Conservation (phyloP, 2,329 filamentous ascomycete genomes). For the Uncinocarpus reesii region DNA sequence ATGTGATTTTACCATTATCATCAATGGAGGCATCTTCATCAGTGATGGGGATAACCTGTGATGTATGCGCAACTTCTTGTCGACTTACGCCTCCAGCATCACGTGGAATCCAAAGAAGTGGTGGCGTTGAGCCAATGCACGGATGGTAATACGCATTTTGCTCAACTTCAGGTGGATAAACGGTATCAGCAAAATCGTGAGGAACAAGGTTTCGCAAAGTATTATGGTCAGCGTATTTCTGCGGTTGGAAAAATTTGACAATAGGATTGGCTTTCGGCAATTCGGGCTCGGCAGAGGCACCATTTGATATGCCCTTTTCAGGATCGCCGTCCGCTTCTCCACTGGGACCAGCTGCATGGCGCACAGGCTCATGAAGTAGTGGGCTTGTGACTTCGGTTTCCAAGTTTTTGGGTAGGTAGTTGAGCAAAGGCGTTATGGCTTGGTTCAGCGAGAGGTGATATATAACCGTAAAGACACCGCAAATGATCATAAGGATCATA, state of each 20-base stretch:
- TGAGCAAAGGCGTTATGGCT: slow-evolving; percentile 65
- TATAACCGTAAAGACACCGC: slow-evolving; percentile 63
- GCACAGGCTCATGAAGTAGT: slow-evolving; percentile 14
- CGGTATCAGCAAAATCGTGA: slow-evolving; percentile 42
- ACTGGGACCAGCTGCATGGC: slow-evolving; percentile 24
- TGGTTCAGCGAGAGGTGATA: slow-evolving; percentile 62
- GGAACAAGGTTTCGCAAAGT: slow-evolving; percentile 61
- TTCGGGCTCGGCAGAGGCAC: slow-evolving; percentile 21
- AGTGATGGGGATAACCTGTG: slow-evolving; percentile 63
- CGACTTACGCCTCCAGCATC: slow-evolving; percentile 63
- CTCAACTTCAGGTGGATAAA: slow-evolving; percentile 53
- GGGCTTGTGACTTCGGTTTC: slow-evolving; percentile 46
- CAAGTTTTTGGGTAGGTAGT: slow-evolving; percentile 68
- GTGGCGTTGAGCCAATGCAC: slow-evolving; percentile 50
- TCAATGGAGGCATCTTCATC: slow-evolving; percentile 64
- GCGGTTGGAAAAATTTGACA: slow-evolving; percentile 60
- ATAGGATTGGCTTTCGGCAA: slow-evolving; percentile 31
- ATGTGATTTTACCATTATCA: slow-evolving; percentile 57
- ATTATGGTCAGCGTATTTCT: slow-evolving; percentile 63
- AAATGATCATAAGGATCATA: slow-evolving; percentile 63
- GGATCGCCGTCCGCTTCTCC: slow-evolving; percentile 21
- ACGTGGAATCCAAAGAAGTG: slow-evolving; percentile 74
- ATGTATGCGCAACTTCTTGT: slow-evolving; percentile 66
- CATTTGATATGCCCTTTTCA: slow-evolving; percentile 26
- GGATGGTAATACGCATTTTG: slow-evolving; percentile 65